phyloP scores from a whole-genome alignment of 768 basidiomycete species.

The Termitomyces sp. region DNA sequence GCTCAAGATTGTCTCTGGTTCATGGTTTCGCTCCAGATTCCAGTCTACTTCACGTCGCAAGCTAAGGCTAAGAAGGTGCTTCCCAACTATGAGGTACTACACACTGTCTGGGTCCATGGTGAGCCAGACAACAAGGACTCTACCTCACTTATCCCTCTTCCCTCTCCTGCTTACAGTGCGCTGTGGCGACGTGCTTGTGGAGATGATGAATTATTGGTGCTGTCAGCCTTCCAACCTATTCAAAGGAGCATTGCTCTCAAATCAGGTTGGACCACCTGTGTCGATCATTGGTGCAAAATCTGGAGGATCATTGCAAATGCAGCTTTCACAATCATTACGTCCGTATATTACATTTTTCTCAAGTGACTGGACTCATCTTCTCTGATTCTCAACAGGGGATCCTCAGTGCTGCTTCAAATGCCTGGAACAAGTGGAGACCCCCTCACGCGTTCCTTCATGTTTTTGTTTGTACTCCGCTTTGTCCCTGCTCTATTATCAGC shows the following conservation, averaged over 20 bases:
- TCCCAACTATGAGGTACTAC: too few relatives aligned
- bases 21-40: background rate
- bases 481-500: background rate
- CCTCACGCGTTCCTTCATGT: background rate
- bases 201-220: too few relatives aligned
- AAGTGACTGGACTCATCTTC: background rate
- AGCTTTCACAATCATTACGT: background rate
- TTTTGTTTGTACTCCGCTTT: background rate
- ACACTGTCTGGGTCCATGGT: background rate
- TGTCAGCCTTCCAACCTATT: background rate
- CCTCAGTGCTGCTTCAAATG: background rate
- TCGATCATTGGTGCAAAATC: background rate
- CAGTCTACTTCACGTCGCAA: background rate
- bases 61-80: too few relatives aligned
- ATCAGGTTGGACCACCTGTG: background rate
- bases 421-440: background rate
- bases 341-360: background rate
- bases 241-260: background rate
- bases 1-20: background rate
- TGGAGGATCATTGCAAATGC: background rate
- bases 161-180: background rate
- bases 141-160: background rate
- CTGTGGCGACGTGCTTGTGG: background rate
- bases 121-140: background rate
- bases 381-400: background rate